A percentile compares a stretch with the other conserved stretches of the same genome.
Evolutionary conservation across 495 filamentous ascomycete species (phyloP).

Genomic region (Jackrogersella minutella): DNA sequence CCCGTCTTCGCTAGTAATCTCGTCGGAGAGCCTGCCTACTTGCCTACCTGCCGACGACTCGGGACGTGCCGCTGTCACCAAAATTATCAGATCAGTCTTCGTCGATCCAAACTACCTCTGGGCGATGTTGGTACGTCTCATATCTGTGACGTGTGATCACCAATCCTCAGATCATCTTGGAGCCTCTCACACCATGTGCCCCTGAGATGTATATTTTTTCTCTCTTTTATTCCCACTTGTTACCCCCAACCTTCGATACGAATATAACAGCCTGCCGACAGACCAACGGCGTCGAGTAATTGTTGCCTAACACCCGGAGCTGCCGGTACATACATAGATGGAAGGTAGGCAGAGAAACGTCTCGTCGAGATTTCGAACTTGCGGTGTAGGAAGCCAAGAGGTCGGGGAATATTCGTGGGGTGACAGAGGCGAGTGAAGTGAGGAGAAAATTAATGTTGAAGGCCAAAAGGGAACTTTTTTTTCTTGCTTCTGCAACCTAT

Average conservation of each 20-base stretch:
- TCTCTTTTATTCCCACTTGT: not conserved
- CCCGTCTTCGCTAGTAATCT: not conserved
- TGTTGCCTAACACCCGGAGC: constrained; percentile 39
- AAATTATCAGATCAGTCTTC: not conserved
- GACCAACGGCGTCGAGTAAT: constrained; percentile 29
- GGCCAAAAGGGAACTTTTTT: not conserved
- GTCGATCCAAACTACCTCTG: not conserved
- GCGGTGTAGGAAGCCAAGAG: constrained; percentile 39
- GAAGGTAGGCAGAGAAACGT: too few species aligned
- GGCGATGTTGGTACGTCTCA: constrained; percentile 6
- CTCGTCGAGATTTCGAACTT: constrained; percentile 34
- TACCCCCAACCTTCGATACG: constrained; percentile 15
- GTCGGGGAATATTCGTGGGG: constrained; percentile 40
- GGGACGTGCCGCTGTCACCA: constrained; percentile 2
- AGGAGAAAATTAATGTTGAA: constrained; percentile 18
- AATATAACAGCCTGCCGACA: not conserved
- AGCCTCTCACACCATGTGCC: constrained; percentile 7
- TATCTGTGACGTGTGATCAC: constrained; percentile 1
- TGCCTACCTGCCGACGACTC: not conserved
- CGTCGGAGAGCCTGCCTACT: not conserved
- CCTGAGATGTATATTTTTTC: not conserved
- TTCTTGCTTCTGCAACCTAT: constrained; percentile 1
- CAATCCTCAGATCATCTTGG: not conserved
- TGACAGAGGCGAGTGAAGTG: constrained; percentile 9
- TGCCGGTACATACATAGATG: constrained; percentile 26